Percentiles rank a stretch among this genome's conserved stretches.
Conservation (phyloP, 805 yeast genomes). For the Starmerella geochares region DNA sequence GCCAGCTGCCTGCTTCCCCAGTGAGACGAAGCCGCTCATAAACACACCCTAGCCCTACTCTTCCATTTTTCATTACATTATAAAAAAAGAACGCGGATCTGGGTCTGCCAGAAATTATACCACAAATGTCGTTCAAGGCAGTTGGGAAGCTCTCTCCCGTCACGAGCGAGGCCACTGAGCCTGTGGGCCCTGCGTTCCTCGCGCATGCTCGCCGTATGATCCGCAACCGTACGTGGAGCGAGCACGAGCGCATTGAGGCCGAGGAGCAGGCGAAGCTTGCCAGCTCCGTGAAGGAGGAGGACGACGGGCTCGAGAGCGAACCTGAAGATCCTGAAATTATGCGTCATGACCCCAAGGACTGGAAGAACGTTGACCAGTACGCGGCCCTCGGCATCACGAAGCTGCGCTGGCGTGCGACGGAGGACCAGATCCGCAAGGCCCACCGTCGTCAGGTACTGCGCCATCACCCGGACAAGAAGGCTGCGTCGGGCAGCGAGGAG, state of each 20-base stretch:
- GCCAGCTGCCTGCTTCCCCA: no score
- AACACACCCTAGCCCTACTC: not conserved
- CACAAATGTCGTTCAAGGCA: constrained; percentile 26
- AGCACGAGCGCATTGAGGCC: constrained; percentile 87
- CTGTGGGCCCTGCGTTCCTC: constrained; percentile 89
- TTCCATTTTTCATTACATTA: not conserved
- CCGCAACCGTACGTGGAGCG: constrained; percentile 98
- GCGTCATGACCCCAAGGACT: constrained; percentile 89
- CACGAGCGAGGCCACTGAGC: constrained; percentile 64
- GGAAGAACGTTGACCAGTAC: constrained; percentile 94
- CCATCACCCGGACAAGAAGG: constrained; percentile 98
- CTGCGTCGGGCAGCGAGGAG: constrained; percentile 77
- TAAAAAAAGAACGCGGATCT: not conserved
- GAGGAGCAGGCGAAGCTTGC: constrained; percentile 59
- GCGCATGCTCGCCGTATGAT: constrained; percentile 94
- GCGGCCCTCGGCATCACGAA: constrained; percentile 91
- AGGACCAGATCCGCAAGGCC: constrained; percentile 87
- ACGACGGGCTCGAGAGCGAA: constrained; percentile 37
- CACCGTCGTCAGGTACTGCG: constrained; percentile 93
- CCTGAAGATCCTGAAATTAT: constrained; percentile 73
- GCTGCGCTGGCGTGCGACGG: constrained; percentile 82
- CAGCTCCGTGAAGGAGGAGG: constrained; percentile 47
- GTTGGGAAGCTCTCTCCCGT: constrained; percentile 28
- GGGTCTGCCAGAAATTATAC: no score
- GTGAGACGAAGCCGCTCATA: not conserved